phyloP scores from a whole-genome alignment of 176 grass and related monocot species.

The Carex kokanica region DNA sequence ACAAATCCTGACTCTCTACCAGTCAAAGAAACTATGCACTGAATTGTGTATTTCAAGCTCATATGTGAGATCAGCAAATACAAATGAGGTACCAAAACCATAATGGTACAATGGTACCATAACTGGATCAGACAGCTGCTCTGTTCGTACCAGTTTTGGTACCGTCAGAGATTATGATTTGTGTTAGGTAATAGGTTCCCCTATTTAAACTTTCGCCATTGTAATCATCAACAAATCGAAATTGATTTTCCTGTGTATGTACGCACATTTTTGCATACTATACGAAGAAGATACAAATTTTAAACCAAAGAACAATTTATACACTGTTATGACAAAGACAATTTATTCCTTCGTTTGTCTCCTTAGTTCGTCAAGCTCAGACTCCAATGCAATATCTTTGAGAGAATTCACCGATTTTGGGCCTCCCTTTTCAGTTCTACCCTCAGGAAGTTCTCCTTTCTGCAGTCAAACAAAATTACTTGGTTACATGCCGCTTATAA shows the following conservation, averaged over 20 bases:
- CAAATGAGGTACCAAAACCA: not conserved
- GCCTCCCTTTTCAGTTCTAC: slow-evolving; percentile 46
- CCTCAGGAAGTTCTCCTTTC: slow-evolving; percentile 85
- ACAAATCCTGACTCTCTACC: not conserved
- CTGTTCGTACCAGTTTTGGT: not conserved
- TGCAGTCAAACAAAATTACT: slow-evolving; percentile 31
- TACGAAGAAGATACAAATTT: not conserved
- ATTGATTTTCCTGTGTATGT: not conserved
- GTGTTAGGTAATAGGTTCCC: not conserved
- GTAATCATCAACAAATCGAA: not conserved
- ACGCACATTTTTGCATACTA: not conserved
- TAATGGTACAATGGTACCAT: not conserved
- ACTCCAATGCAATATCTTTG: slow-evolving; percentile 58
- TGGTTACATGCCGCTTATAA: not conserved
- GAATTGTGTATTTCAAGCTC: not conserved
- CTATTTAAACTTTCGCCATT: not conserved
- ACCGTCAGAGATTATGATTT: not conserved
- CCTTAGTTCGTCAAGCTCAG: slow-evolving; percentile 69
- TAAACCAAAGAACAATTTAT: not conserved
- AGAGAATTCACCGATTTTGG: slow-evolving; percentile 26
- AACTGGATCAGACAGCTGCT: not conserved
- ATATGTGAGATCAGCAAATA: not conserved
- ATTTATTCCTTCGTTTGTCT: slow-evolving; percentile 57
- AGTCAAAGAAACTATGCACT: not conserved
- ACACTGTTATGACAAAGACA: not conserved